Percentiles rank a stretch among this genome's conserved stretches.
Conservation (phyloP, 306 rosid species). For the Lathyrus tuberosus region DNA sequence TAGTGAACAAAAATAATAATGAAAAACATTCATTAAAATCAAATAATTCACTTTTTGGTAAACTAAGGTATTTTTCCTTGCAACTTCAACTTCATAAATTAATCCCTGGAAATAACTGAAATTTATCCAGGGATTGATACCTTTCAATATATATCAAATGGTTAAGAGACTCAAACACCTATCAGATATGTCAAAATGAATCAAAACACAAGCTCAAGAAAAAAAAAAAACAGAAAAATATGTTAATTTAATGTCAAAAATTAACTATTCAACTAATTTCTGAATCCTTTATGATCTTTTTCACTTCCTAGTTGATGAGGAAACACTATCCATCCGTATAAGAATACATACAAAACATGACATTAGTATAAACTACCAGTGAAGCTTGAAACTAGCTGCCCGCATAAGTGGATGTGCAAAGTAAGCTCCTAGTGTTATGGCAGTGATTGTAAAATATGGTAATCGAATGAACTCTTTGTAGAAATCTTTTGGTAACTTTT, state of each 20-base stretch:
- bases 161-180: too few species aligned
- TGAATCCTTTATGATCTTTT: background rate
- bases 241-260: background rate
- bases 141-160: too few species aligned
- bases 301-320: background rate
- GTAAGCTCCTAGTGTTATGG: conserved; percentile 80
- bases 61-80: too few species aligned
- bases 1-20: too few species aligned
- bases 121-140: too few species aligned
- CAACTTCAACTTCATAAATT: too few species aligned
- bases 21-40: too few species aligned
- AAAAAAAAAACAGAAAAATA: too few species aligned
- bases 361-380: conserved; percentile 58
- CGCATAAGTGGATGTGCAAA: conserved; percentile 93
- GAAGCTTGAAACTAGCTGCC: conserved; percentile 77
- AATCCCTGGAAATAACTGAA: too few species aligned
- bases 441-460: conserved; percentile 80
- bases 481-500: conserved; percentile 76
- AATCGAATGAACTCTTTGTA: conserved; percentile 85
- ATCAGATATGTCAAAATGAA: too few species aligned
- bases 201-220: too few species aligned
- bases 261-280: background rate
- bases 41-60: too few species aligned
- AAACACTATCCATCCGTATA: background rate
- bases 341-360: background rate